These are phyloP conservation scores for Linderniella brevidens DNA, from an alignment of 257 asterid genomes.

Conservation along the genomic window DNA sequence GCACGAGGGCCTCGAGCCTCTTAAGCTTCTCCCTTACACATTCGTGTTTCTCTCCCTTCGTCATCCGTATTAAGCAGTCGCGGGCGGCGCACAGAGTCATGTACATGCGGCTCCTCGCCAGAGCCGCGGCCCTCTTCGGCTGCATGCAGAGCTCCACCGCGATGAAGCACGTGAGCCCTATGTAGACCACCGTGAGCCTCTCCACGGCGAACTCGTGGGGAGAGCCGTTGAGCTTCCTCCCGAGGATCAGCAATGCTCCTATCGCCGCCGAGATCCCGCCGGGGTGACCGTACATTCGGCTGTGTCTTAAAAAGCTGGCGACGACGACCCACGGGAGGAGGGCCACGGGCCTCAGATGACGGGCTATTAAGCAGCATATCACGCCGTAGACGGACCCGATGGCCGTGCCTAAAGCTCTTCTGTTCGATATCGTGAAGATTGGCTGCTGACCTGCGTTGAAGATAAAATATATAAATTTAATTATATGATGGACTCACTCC, in stretches of 20 bases:
- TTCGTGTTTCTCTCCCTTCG: slow-evolving; percentile 5
- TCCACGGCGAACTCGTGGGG: slow-evolving; percentile 41
- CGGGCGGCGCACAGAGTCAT: slow-evolving; percentile 16
- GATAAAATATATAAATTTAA: no score
- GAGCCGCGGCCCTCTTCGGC: slow-evolving; percentile 42
- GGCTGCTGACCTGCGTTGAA: slow-evolving; percentile 59
- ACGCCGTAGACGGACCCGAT: slow-evolving; percentile 63
- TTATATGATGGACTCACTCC: no score
- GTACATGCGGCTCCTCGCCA: slow-evolving; percentile 26
- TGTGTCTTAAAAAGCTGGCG: slow-evolving; percentile 36
- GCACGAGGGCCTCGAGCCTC: slow-evolving; percentile 14
- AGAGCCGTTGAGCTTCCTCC: slow-evolving; percentile 40
- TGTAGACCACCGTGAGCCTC: slow-evolving; percentile 35
- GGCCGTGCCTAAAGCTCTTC: slow-evolving; percentile 71
- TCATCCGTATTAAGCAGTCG: slow-evolving; percentile 16
- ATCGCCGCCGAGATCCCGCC: slow-evolving; percentile 54
- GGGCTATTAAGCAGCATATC: slow-evolving; percentile 38
- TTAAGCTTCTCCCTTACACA: slow-evolving; percentile 17
- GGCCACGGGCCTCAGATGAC: slow-evolving; percentile 23
- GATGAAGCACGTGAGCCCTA: slow-evolving; percentile 34
- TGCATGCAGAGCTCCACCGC: slow-evolving; percentile 40
- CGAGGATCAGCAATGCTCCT: slow-evolving; percentile 54
- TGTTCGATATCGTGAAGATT: slow-evolving; percentile 41
- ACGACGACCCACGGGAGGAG: slow-evolving; percentile 59
- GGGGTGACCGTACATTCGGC: slow-evolving; percentile 43